phyloP scores from a whole-genome alignment of 495 filamentous ascomycete species.

The Penicillium parvum region DNA sequence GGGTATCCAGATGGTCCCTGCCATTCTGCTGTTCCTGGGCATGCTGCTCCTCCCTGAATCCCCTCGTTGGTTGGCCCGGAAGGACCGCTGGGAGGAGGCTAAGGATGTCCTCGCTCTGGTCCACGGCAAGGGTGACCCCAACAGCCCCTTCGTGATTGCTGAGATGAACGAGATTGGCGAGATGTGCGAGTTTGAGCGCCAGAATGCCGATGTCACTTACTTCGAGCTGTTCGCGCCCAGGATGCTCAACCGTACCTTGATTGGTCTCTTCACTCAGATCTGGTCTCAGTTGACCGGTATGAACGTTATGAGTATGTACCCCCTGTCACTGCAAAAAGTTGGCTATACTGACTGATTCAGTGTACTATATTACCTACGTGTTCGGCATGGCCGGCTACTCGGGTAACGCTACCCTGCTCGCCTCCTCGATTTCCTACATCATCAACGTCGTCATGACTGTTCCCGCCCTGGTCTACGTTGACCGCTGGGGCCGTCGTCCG shows the following conservation, averaged over 20 bases:
- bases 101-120: constrained; percentile 59
- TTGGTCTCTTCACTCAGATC: constrained; percentile 74
- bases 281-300: constrained; percentile 82
- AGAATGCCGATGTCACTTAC: constrained; percentile 57
- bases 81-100: constrained; percentile 72
- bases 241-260: constrained; percentile 68
- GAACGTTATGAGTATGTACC: constrained; percentile 91
- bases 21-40: constrained; percentile 57
- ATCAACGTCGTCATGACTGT: constrained; percentile 52
- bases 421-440: constrained; percentile 70
- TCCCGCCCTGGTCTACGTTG: constrained; percentile 53
- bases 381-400: constrained; percentile 36
- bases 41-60: constrained; percentile 71
- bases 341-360: too few species aligned
- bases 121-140: constrained; percentile 64
- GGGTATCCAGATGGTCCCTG: constrained; percentile 74
- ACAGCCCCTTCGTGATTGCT: constrained; percentile 55
- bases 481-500: constrained; percentile 58
- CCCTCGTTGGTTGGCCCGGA: constrained; percentile 72
- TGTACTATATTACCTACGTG: constrained; percentile 39
- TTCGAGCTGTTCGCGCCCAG: constrained; percentile 62
- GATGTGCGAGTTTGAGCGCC: constrained; percentile 64
- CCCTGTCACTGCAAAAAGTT: too few species aligned
- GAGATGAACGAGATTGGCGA: constrained; percentile 69
- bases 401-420: constrained; percentile 42